phyloP scores from a whole-genome alignment of 1,284 basidiomycete species.

The Lentinus polychrous region DNA sequence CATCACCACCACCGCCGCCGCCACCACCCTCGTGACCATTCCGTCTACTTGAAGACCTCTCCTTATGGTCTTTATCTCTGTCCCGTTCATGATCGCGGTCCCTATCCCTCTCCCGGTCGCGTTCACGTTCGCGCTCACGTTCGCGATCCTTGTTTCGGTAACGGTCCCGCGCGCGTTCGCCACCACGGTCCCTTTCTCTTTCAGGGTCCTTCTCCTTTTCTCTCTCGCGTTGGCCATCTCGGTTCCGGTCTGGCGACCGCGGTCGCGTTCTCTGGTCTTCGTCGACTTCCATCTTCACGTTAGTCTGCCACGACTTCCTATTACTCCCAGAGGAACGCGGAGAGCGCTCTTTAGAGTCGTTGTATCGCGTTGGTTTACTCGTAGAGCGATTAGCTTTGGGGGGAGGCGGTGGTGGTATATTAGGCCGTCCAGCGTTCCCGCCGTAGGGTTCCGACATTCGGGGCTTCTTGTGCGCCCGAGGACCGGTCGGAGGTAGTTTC shows the following conservation, averaged over 20 bases:
- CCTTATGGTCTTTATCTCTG: constrained; percentile 18
- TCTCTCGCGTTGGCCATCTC: constrained; percentile 29
- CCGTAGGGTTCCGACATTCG: constrained; percentile 52
- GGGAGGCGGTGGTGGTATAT: constrained; percentile 17
- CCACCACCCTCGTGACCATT: constrained; percentile 15
- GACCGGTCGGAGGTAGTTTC: constrained; percentile 67
- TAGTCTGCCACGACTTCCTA: constrained; percentile 14
- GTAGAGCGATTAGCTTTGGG: constrained; percentile 21
- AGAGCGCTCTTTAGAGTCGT: constrained; percentile 29
- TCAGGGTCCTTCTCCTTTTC: constrained; percentile 30
- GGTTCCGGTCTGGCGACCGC: constrained; percentile 26
- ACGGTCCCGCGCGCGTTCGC: constrained; percentile 21
- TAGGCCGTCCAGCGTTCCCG: constrained; percentile 32
- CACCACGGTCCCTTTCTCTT: constrained; percentile 20
- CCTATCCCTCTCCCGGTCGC: constrained; percentile 24
- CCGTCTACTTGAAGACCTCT: constrained; percentile 24
- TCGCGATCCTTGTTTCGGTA: constrained; percentile 26
- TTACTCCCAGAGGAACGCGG: constrained; percentile 33
- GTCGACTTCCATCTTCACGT: constrained; percentile 52
- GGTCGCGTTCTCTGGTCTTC: constrained; percentile 34
- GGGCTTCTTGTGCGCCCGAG: constrained; percentile 70
- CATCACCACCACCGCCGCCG: constrained; percentile 28
- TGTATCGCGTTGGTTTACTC: constrained; percentile 19
- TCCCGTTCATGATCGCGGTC: constrained; percentile 24
- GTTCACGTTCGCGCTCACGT: constrained; percentile 22